These are phyloP conservation scores for Heterobasidion occidentale DNA, from an alignment of 1,284 basidiomycete genomes.

Conservation along the genomic window DNA sequence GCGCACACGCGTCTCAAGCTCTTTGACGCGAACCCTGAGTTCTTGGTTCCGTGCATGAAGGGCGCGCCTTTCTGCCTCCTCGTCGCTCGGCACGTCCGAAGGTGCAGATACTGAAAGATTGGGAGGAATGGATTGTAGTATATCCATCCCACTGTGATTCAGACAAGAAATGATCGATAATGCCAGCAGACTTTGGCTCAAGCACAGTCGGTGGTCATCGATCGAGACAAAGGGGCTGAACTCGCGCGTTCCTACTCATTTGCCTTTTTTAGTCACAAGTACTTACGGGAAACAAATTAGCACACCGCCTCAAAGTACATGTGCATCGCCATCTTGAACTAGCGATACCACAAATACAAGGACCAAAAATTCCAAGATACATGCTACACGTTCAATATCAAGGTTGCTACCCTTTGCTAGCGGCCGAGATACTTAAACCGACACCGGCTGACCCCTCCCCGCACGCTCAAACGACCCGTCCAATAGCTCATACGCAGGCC, in stretches of 20 bases:
- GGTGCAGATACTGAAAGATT: not conserved
- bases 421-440: not conserved
- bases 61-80: too few relatives aligned
- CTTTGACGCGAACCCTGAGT: not conserved
- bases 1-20: not conserved
- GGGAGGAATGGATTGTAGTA: not conserved
- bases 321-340: not conserved
- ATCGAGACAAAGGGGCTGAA: not conserved
- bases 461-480: constrained; percentile 76
- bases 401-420: not conserved
- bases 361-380: not conserved
- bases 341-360: not conserved
- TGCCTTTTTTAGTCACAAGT: not conserved
- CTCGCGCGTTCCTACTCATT: not conserved
- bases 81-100: too few relatives aligned
- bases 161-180: not conserved
- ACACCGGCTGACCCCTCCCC: constrained; percentile 30
- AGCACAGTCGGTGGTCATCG: not conserved
- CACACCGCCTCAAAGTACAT: not conserved
- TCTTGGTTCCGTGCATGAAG: not conserved
- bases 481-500: constrained; percentile 73
- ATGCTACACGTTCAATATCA: not conserved
- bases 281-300: not conserved
- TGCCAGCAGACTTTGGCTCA: not conserved
- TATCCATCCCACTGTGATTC: not conserved